A percentile compares a stretch with the other conserved stretches of the same genome.
These are phyloP conservation scores for Boletus huronensis DNA, from an alignment of 768 basidiomycete genomes.

Conservation along the genomic window DNA sequence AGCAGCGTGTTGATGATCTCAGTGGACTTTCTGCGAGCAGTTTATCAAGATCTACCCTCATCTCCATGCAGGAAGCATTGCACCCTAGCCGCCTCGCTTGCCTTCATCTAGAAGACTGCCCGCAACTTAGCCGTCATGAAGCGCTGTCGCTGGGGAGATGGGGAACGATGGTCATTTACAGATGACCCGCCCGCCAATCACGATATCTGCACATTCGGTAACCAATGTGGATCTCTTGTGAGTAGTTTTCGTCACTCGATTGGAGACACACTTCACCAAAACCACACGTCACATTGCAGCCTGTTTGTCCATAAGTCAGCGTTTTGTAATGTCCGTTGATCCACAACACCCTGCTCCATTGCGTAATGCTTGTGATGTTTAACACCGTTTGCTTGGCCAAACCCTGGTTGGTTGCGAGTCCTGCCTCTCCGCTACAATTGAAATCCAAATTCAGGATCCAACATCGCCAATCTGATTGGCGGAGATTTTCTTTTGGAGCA, in stretches of 20 bases:
- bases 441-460: not conserved
- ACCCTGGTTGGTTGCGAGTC: not conserved
- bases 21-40: conserved; percentile 10
- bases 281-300: conserved; percentile 18
- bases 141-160: conserved; percentile 37
- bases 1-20: conserved; percentile 12
- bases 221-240: conserved; percentile 18
- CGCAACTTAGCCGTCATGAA: conserved; percentile 36
- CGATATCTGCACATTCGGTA: conserved; percentile 5
- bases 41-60: conserved; percentile 32
- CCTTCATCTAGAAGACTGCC: conserved; percentile 42
- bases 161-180: conserved; percentile 31
- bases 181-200: conserved; percentile 2
- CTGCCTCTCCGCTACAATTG: conserved; percentile 1
- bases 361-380: not conserved
- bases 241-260: conserved; percentile 14
- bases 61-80: conserved; percentile 37
- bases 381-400: not conserved
- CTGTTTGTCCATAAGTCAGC: conserved; percentile 6
- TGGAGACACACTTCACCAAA: conserved; percentile 8
- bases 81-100: conserved; percentile 37
- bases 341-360: conserved; percentile 10
- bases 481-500: conserved; percentile 1
- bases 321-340: conserved; percentile 28
- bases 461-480: conserved; percentile 1